Base-by-base conservation (phyloP, 108 stramenopile genomes). In the Phaeodactylum tricornutum region DNA sequence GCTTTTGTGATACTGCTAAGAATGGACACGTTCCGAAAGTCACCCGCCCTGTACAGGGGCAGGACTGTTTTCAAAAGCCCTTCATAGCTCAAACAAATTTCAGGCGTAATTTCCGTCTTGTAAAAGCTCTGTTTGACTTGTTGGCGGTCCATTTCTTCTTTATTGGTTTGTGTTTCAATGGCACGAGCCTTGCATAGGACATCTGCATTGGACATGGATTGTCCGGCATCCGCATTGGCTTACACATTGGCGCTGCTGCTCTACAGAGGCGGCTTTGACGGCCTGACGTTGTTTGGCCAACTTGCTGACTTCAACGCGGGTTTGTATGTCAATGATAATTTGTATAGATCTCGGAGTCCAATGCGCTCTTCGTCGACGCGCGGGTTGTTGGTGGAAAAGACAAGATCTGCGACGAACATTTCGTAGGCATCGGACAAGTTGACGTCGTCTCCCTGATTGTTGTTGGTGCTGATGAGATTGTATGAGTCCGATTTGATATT, bases 331-430 rank as follows among this genome's bases (percentile, higher is more conserved):
- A 4, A 74, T 26, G 43, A 91, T 91, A 77, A 81, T 86, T 21
- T 74, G 50, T 51, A 56, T 28, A 91, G 55, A 56, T 81, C 79
- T 29, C 62, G 54, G 15, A 91, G 50, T 25, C 84, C 89, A 29
- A 71, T 51, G 25, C 77, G 78, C 49, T 86, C 89, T 39, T 91
- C 84, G 53, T 91, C 89, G 36, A 91, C 52, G 29, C 84, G 79
- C 6, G 84, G 81, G 47, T 91, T 84, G 57, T 91, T 86, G 31
- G 84, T 46, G 49, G 82, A 84, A 68, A 91, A 91, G 11, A 91
- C 84, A 20, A 90, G 76, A 61, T 90, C 81, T 4, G 66, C 88
- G n/a, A 86, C 72, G 52, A 90, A 84, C 47, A 75, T 70, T 63
- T 90, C 88, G 51, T 75, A 90, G 26, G 84, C 84, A 52, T 70